Evolutionary conservation across 768 basidiomycete species (phyloP).

Genomic region (Suillus subalutaceus): DNA sequence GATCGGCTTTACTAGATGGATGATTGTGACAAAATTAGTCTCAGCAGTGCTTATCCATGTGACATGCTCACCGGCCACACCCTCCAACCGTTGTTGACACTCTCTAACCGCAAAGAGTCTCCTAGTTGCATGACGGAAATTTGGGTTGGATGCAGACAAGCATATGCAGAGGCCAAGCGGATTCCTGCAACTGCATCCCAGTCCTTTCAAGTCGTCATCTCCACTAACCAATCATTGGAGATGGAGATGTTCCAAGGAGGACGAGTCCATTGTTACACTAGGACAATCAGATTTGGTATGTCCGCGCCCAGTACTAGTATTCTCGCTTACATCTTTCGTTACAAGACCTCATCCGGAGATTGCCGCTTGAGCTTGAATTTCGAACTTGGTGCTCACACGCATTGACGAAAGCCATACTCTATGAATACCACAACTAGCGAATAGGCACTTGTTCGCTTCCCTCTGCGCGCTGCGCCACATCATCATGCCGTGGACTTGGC

Average conservation of each 20-base stretch:
- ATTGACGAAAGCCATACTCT: not conserved
- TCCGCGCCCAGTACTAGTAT: not conserved
- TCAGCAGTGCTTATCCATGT: too few relatives aligned
- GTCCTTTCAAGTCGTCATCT: too few relatives aligned
- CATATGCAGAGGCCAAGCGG: too few relatives aligned
- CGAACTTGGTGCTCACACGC: slow-evolving; percentile 1
- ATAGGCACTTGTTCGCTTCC: slow-evolving; percentile 4
- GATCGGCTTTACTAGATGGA: too few relatives aligned
- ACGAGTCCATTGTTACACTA: not conserved
- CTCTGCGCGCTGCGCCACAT: not conserved
- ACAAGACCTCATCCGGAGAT: not conserved
- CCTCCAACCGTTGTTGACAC: too few relatives aligned
- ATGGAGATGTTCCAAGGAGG: not conserved
- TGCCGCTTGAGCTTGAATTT: slow-evolving; percentile 1
- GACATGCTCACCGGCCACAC: too few relatives aligned
- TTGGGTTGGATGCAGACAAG: too few relatives aligned
- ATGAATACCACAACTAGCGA: not conserved
- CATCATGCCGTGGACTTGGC: not conserved
- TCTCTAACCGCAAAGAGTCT: too few relatives aligned
- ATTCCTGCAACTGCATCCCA: too few relatives aligned
- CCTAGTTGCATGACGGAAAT: too few relatives aligned
- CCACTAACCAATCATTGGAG: not conserved
- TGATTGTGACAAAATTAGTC: too few relatives aligned
- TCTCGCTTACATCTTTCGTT: not conserved
- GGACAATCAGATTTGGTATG: not conserved